Evolutionary conservation across 352 stramenopile genomes (phyloP), one percentile per base, ranked within the genome.

Genomic region (Globisporangium canariense): DNA sequence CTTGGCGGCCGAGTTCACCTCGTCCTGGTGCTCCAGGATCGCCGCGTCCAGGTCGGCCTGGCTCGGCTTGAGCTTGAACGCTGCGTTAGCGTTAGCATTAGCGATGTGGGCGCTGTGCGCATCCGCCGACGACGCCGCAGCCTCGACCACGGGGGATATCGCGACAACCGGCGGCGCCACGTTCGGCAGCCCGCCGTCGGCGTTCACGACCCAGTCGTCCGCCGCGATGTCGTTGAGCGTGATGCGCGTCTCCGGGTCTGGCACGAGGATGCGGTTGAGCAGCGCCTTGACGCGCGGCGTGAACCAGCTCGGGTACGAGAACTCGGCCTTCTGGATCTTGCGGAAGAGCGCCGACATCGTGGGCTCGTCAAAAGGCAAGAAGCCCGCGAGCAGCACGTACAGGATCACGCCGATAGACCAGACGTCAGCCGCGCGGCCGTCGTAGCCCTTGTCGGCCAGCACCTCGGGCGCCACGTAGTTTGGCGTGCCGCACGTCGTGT

Each of bases 401-500:
- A 99, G 81, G 64, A 99, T 99, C 18, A 99, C 97, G 55, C 98
- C 98, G 65, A 97, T 98, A 45, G 90, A 98, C 97, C 98, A 99
- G 25, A 99, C 95, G 79, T 97, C 89, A 22, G 89, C 88, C 8
- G 89, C 86, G n/a, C 86, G 79, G 51, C 89, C 89, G 50, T 97
- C 88, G 75, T 99, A 99, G 30, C 94, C 95, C 71, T 96, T 96
- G 73, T 98, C 91, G 3, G 91, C 88, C 36, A 98, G 82, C 53
- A 98, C 91, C 73, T 98, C 88, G 11, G 82, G 90, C 3, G 91
- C 93, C 30, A 99, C 97, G 74, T 99, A 99, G 73, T 99, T 99
- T 25, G 97, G 97, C 52, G 94, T 98, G 47, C 96, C 96, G 68
- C 96, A 99, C 70, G 93, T 98, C 66, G 94, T 98, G 79, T 98